Evolutionary conservation across 1,284 basidiomycete genomes (phyloP), one percentile per base, ranked within the genome.

Genomic region (Peniophora sp.): DNA sequence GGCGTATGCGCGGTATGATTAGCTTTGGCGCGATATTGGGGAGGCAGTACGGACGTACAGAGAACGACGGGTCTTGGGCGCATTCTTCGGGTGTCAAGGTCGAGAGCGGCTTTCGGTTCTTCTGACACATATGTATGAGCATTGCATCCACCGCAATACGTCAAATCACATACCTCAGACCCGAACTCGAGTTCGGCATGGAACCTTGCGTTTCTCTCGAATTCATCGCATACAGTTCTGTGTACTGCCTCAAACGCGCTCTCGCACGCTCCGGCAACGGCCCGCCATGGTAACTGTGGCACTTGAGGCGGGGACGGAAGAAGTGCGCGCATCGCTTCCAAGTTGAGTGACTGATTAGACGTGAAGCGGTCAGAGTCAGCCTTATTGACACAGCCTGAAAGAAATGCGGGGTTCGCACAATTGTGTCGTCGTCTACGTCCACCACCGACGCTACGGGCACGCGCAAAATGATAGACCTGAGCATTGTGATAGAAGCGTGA

Each of bases 111-210:
- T n/a, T n/a, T n/a, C n/a, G n/a, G n/a, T n/a, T n/a, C n/a, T n/a
- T n/a, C n/a, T n/a, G n/a, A n/a, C n/a, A n/a, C n/a, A n/a, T n/a
- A n/a, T n/a, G n/a, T n/a, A n/a, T n/a, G n/a, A n/a, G n/a, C n/a
- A n/a, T n/a, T n/a, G n/a, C n/a, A n/a, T n/a, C n/a, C n/a, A n/a
- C n/a, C n/a, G n/a, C n/a, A n/a, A n/a, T n/a, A n/a, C n/a, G n/a
- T n/a, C n/a, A n/a, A n/a, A n/a, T n/a, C n/a, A n/a, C n/a, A n/a
- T n/a, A n/a, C n/a, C n/a, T n/a, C n/a, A n/a, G n/a, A n/a, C n/a
- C n/a, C n/a, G n/a, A n/a, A n/a, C 27, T 63, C 61, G 32, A 63
- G 50, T 14, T 63, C 64, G 9, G 55, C 63, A 24, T 67, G 56
- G 19, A 64, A 45, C 50, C 55, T 57, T 16, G 61, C 61, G 16